Percentiles rank a stretch among this genome's conserved stretches.
Conservation (phyloP, 2,329 filamentous ascomycete genomes). For the Aspergillus sp. region DNA sequence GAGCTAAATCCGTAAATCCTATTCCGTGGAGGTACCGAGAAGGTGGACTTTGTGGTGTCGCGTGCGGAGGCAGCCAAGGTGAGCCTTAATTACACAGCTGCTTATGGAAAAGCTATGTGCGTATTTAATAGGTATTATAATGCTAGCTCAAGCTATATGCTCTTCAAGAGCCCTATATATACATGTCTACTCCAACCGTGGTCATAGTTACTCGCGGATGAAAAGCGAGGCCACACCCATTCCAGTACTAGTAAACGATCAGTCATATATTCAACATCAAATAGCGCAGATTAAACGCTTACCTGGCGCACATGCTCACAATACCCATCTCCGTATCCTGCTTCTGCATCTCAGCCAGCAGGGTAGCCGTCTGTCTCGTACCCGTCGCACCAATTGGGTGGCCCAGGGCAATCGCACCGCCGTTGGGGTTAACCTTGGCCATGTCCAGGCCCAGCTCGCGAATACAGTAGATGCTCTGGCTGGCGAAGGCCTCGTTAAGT, state of each 20-base stretch:
- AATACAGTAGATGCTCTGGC: constrained; percentile 87
- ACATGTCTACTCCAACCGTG: background rate
- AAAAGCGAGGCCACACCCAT: constrained; percentile 20
- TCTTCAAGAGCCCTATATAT: background rate
- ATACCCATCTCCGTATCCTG: constrained; percentile 79
- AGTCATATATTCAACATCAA: too few relatives aligned
- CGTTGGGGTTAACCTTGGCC: constrained; percentile 73
- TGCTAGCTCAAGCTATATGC: too few relatives aligned
- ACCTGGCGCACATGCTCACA: constrained; percentile 77
- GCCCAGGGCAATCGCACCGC: constrained; percentile 79
- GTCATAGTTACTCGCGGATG: constrained; percentile 11
- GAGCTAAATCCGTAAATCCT: too few relatives aligned
- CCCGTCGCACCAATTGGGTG: constrained; percentile 83
- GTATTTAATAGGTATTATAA: too few relatives aligned
- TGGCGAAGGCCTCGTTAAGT: constrained; percentile 93
- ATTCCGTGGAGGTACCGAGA: too few relatives aligned
- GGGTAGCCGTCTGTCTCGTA: constrained; percentile 77
- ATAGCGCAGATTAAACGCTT: constrained; percentile 21
- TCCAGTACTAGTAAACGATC: constrained; percentile 10
- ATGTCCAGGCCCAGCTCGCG: constrained; percentile 54
- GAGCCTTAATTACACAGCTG: too few relatives aligned
- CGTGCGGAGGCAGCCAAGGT: too few relatives aligned
- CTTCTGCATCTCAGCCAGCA: constrained; percentile 70
- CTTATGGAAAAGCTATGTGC: too few relatives aligned
- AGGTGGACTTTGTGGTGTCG: too few relatives aligned